phyloP scores from a whole-genome alignment of 768 basidiomycete genomes.

The Tulasnella sp. region DNA sequence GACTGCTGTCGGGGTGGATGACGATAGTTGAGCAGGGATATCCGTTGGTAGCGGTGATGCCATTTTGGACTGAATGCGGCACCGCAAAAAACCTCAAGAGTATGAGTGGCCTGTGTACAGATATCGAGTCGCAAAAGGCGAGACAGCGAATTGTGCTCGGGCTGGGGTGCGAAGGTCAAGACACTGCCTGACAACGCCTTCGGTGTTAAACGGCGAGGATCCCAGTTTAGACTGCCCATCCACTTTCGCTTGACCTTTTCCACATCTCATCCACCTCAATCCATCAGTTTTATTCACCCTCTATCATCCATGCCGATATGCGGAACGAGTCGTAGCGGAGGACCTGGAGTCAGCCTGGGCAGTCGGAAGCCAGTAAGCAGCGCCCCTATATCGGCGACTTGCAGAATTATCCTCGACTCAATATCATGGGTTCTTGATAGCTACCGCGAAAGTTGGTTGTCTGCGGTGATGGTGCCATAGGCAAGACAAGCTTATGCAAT shows the following conservation, averaged over 20 bases:
- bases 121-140: no score
- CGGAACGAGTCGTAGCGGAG: no score
- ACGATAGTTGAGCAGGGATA: background rate
- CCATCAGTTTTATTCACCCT: background rate
- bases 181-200: no score
- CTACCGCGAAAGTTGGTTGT: constrained; percentile 65
- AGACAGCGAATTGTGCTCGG: no score
- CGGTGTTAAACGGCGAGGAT: no score
- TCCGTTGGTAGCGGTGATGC: background rate
- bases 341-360: background rate
- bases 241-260: no score
- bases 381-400: no score
- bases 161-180: no score
- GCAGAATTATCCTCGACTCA: background rate
- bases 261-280: no score
- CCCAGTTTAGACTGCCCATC: no score
- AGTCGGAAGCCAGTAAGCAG: background rate
- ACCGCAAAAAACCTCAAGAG: no score
- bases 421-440: constrained; percentile 20
- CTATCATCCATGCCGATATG: background rate
- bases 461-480: constrained; percentile 94
- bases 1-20: background rate
- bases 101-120: no score
- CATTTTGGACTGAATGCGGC: background rate
- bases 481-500: constrained; percentile 78